Evolutionary conservation across 2,329 filamentous ascomycete genomes (phyloP).

Genomic region (Anisogramma anomala): DNA sequence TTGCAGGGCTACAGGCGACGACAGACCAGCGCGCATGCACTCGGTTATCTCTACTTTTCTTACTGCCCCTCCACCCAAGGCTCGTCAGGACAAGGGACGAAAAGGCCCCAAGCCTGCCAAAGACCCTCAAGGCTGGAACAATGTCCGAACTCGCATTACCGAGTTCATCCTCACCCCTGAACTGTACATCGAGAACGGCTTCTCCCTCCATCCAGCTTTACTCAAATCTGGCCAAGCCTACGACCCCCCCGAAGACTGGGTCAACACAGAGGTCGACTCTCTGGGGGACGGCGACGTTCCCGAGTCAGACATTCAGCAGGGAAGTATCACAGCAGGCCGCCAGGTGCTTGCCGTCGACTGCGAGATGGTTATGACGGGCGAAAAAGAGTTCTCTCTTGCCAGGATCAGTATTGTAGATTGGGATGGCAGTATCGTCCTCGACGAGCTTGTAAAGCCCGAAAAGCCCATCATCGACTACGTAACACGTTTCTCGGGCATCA

Average conservation of each 20-base stretch:
- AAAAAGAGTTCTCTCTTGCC: conserved; percentile 70
- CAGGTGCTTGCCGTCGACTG: conserved; percentile 78
- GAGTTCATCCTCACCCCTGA: conserved; percentile 61
- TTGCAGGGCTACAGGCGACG: conserved; percentile 75
- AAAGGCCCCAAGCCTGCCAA: conserved; percentile 47
- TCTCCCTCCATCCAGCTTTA: conserved; percentile 68
- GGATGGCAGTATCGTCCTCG: conserved; percentile 71
- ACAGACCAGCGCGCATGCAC: conserved; percentile 66
- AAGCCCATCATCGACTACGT: conserved; percentile 88
- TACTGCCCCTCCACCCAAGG: conserved; percentile 58
- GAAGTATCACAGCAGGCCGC: conserved; percentile 73
- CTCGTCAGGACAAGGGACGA: conserved; percentile 51
- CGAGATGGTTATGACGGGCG: conserved; percentile 90
- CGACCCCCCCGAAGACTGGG: conserved; percentile 60
- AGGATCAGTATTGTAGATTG: conserved; percentile 79
- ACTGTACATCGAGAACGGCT: conserved; percentile 74
- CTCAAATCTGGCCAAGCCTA: conserved; percentile 47
- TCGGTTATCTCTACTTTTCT: conserved; percentile 82
- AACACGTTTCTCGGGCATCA: conserved; percentile 87
- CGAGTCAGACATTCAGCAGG: conserved; percentile 61
- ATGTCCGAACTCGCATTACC: conserved; percentile 71
- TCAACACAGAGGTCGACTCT: conserved; percentile 59
- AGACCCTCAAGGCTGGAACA: conserved; percentile 55
- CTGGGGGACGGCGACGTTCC: conserved; percentile 57
- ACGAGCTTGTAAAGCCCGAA: conserved; percentile 84